Evolutionary conservation across 2,329 filamentous ascomycete species (phyloP).

Genomic region (Xylariaceae sp.): DNA sequence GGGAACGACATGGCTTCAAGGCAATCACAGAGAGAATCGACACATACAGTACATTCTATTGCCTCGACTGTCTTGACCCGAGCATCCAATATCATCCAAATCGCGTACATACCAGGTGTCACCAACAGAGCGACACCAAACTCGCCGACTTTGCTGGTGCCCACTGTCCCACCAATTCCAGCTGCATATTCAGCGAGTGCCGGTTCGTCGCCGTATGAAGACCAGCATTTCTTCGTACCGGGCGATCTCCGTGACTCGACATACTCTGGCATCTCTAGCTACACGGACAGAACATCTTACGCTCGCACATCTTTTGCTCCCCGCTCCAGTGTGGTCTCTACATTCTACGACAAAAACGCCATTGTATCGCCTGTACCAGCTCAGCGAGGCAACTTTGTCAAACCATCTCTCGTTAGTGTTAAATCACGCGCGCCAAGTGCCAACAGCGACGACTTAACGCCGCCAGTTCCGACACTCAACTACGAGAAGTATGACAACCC

Average conservation of each 20-base stretch:
- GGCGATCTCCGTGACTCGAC: conserved; percentile 87
- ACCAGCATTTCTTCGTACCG: conserved; percentile 91
- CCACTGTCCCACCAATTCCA: conserved; percentile 91
- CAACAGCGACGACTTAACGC: conserved; percentile 50
- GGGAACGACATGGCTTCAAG: conserved; percentile 38
- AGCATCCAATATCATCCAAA: conserved; percentile 98
- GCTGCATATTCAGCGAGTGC: conserved; percentile 56
- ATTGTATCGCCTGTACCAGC: conserved; percentile 72
- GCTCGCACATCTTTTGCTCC: conserved; percentile 56
- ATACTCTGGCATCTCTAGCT: conserved; percentile 71
- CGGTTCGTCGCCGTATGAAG: conserved; percentile 57
- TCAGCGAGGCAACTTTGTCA: conserved; percentile 80
- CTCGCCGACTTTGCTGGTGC: conserved; percentile 75
- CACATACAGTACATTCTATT: conserved; percentile 83
- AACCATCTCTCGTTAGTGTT: conserved; percentile 90
- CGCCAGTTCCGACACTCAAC: conserved; percentile 71
- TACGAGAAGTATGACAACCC: conserved; percentile 52
- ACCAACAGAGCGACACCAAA: conserved; percentile 84
- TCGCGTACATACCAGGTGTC: conserved; percentile 96
- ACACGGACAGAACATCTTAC: conserved; percentile 58
- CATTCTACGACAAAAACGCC: conserved; percentile 88
- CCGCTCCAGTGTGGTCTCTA: conserved; percentile 78
- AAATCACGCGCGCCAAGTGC: conserved; percentile 62
- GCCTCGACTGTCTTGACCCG: conserved; percentile 93
- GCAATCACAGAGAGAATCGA: conserved; percentile 67